Percentiles rank a stretch among this genome's conserved stretches.
Conservation (phyloP, 2,329 filamentous ascomycete genomes). For the Colletotrichum incanum region DNA sequence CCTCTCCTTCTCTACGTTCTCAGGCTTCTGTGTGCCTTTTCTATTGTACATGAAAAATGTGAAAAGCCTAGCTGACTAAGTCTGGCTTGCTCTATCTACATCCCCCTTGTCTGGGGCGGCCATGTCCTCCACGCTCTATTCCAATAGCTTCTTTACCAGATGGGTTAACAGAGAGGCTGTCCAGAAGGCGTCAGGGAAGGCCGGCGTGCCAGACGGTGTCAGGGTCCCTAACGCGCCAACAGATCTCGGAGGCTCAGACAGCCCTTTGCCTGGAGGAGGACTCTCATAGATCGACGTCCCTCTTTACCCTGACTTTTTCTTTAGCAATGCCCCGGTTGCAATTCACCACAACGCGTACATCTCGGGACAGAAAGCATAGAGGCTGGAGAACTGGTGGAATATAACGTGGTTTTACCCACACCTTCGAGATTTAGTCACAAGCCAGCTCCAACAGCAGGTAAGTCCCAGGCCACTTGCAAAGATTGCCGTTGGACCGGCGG, state of each 20-base stretch:
- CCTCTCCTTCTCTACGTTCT: too few species aligned
- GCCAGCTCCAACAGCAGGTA: conserved; percentile 44
- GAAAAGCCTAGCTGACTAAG: too few species aligned
- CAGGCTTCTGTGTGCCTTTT: too few species aligned
- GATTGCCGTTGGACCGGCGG: conserved; percentile 17
- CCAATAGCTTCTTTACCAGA: conserved; percentile 50
- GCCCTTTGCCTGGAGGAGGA: conserved; percentile 24
- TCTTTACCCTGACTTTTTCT: conserved; percentile 56
- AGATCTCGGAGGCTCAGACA: conserved; percentile 47
- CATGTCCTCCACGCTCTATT: too few species aligned
- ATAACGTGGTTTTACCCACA: conserved; percentile 54
- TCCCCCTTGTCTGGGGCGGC: too few species aligned
- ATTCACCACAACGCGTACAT: conserved; percentile 56
- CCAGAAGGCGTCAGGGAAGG: conserved; percentile 46
- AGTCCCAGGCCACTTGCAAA: conserved; percentile 45
- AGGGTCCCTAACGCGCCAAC: conserved; percentile 48
- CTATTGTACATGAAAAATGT: too few species aligned
- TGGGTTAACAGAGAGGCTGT: conserved; percentile 47
- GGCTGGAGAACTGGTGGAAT: conserved; percentile 53
- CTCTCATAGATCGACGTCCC: conserved; percentile 49
- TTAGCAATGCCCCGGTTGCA: conserved; percentile 53
- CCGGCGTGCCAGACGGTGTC: conserved; percentile 49
- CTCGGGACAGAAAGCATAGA: conserved; percentile 49
- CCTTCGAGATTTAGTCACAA: conserved; percentile 50
- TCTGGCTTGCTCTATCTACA: too few species aligned